These are phyloP conservation scores for Mallotus japonicus DNA, from an alignment of 441 rosid species.

Conservation along the genomic window DNA sequence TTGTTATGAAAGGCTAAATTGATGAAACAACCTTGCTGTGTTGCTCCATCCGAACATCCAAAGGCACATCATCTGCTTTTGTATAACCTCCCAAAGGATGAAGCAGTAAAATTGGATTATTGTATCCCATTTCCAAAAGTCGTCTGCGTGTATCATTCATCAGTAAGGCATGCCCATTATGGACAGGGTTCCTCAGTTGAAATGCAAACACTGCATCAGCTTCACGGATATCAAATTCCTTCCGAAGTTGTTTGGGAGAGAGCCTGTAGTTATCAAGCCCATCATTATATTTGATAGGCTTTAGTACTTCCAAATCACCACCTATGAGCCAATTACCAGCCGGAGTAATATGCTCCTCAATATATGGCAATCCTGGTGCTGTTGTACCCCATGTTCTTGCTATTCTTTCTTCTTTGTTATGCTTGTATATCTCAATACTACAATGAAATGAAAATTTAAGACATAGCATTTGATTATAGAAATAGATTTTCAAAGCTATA, in stretches of 20 bases:
- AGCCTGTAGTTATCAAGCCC: conserved; percentile 95
- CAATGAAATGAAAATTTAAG: conserved; percentile 18
- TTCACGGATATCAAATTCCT: conserved; percentile 71
- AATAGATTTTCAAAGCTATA: not conserved
- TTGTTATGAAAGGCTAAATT: not conserved
- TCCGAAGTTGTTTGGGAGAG: conserved; percentile 77
- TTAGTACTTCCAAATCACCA: conserved; percentile 76
- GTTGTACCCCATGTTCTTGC: conserved; percentile 95
- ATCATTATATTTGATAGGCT: conserved; percentile 72
- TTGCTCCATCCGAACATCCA: conserved; percentile 94
- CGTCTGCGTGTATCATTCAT: conserved; percentile 83
- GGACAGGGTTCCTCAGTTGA: conserved; percentile 88
- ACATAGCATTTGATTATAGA: not conserved
- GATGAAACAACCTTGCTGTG: conserved; percentile 65
- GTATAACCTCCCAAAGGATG: conserved; percentile 95
- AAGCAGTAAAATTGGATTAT: conserved; percentile 82
- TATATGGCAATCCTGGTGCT: conserved; percentile 84
- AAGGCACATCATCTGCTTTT: conserved; percentile 91
- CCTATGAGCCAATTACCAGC: conserved; percentile 93
- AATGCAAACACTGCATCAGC: conserved; percentile 97
- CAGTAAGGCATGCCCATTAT: conserved; percentile 87
- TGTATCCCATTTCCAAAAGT: conserved; percentile 84
- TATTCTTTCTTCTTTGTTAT: conserved; percentile 86
- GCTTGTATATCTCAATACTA: conserved; percentile 85
- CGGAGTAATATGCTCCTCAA: conserved; percentile 59